Evolutionary conservation across 441 rosid genomes (phyloP).

Genomic region (Eutrema salsugineum): DNA sequence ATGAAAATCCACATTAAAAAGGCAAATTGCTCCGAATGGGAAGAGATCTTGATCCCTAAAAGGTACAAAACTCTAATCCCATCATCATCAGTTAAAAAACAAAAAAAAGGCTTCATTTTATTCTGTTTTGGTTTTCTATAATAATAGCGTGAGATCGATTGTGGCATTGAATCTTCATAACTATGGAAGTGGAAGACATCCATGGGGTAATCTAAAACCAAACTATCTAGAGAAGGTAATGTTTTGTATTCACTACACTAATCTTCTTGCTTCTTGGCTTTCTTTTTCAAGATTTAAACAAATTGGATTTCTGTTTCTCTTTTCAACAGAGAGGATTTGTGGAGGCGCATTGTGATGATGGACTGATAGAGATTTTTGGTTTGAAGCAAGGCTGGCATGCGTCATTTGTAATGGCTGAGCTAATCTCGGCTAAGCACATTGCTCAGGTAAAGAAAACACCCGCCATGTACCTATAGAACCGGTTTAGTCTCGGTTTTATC

Average conservation of each 20-base stretch:
- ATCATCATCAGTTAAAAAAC: not conserved
- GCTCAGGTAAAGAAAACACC: slow-evolving; percentile 58
- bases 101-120: not conserved
- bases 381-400: slow-evolving; percentile 99
- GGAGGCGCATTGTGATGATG: slow-evolving; percentile 89
- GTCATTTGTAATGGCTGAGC: slow-evolving; percentile 90
- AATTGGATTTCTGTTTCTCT: not conserved
- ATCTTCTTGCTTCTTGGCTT: not conserved
- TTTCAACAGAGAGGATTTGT: slow-evolving; percentile 74
- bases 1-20: slow-evolving; percentile 71
- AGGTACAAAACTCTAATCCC: slow-evolving; percentile 37
- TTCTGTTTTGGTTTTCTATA: slow-evolving; percentile 18
- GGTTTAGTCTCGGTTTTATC: not conserved
- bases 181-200: slow-evolving; percentile 96
- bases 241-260: not conserved
- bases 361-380: slow-evolving; percentile 88
- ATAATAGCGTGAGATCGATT: slow-evolving; percentile 94
- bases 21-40: slow-evolving; percentile 83
- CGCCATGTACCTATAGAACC: not conserved
- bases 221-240: slow-evolving; percentile 85
- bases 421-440: slow-evolving; percentile 90
- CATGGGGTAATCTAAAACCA: slow-evolving; percentile 87
- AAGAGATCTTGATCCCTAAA: slow-evolving; percentile 68
- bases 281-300: not conserved
- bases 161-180: slow-evolving; percentile 86